A percentile compares a stretch with the other conserved stretches of the same genome.
Conservation (phyloP, 2,329 filamentous ascomycete species). For the Metarhizium humberi region DNA sequence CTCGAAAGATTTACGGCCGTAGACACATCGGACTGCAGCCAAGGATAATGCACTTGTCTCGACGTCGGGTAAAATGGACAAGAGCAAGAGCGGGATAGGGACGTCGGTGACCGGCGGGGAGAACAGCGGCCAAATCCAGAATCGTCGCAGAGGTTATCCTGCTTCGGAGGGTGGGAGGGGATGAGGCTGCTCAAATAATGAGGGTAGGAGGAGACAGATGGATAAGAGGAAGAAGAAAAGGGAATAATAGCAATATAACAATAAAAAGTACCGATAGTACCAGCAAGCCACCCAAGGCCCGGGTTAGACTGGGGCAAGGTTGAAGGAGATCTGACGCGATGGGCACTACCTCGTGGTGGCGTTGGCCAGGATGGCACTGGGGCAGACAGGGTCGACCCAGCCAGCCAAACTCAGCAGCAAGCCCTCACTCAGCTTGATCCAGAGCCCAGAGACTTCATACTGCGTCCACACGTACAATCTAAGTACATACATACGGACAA, state of each 20-base stretch:
- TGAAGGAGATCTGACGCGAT: conserved; percentile 24
- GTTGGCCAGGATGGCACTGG: conserved; percentile 14
- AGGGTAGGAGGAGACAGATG: background rate
- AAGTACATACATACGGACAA: too few species aligned
- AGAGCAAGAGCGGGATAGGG: conserved; percentile 7
- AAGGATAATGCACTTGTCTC: conserved; percentile 4
- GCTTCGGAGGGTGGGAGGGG: background rate
- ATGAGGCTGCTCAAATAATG: background rate
- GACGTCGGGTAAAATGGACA: conserved; percentile 13
- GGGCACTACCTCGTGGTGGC: conserved; percentile 24
- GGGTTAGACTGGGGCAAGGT: conserved; percentile 9
- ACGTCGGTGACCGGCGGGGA: background rate
- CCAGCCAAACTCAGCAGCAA: background rate
- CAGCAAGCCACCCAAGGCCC: conserved; percentile 10
- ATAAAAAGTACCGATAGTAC: conserved; percentile 4
- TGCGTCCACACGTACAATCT: too few species aligned
- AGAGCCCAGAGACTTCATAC: background rate
- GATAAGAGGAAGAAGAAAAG: conserved; percentile 1
- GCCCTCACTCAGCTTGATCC: conserved; percentile 1
- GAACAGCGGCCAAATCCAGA: conserved; percentile 6
- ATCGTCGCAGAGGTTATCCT: background rate
- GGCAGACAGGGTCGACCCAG: conserved; percentile 5
- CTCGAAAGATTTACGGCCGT: conserved; percentile 25
- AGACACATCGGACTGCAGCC: conserved; percentile 23
- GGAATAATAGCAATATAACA: conserved; percentile 10